These are phyloP conservation scores for Stephania japonica DNA, from an alignment of 164 flowering plant genomes.

Conservation along the genomic window DNA sequence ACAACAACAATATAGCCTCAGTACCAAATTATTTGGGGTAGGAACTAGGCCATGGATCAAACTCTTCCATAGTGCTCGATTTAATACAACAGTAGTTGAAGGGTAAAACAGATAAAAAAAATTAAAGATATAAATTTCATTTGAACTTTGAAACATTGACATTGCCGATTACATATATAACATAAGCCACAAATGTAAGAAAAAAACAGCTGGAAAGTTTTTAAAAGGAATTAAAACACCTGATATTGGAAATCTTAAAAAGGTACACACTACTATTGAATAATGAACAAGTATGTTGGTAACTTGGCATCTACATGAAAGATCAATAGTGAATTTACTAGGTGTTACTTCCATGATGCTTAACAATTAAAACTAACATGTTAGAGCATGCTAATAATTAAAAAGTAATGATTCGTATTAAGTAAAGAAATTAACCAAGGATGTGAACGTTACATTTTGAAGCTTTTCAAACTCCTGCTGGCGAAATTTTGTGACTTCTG, in stretches of 20 bases:
- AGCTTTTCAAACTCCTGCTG: conserved; percentile 88
- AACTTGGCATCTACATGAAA: neutral
- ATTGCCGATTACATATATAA: neutral
- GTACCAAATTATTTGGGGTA: too few species aligned
- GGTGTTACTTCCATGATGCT: neutral
- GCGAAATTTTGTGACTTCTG: conserved; percentile 83
- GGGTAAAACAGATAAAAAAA: too few species aligned
- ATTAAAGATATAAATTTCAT: too few species aligned
- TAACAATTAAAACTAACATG: neutral
- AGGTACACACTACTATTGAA: neutral
- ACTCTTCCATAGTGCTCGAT: too few species aligned
- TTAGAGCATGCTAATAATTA: too few species aligned
- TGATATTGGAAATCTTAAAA: neutral
- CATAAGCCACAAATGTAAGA: neutral
- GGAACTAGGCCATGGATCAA: too few species aligned
- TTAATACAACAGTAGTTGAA: too few species aligned
- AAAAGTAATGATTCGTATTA: neutral
- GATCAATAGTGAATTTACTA: neutral
- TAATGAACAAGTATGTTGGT: neutral
- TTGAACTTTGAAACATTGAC: too few species aligned
- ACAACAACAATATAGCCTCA: too few species aligned
- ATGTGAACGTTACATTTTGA: conserved; percentile 59
- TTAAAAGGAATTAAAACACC: too few species aligned
- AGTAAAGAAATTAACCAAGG: conserved; percentile 11
- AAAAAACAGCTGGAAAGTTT: neutral